Conservation (phyloP, 495 filamentous ascomycete genomes). For the Jackrogersella minutella region DNA sequence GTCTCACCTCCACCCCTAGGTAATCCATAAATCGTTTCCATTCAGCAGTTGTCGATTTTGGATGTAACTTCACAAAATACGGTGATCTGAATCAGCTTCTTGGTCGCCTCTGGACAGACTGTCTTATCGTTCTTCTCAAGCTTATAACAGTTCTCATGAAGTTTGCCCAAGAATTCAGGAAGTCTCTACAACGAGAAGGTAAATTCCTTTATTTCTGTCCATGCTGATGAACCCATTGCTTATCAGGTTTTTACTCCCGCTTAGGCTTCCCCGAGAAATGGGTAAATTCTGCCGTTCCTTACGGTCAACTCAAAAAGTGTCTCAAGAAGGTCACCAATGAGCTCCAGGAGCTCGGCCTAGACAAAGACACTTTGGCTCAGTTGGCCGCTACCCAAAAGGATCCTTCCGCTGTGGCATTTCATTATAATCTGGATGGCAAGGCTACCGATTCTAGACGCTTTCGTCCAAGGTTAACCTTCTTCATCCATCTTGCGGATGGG, state of each 20-base stretch:
- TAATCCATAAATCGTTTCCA: not conserved
- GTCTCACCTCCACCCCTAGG: not conserved
- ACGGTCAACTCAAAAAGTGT: constrained; percentile 77
- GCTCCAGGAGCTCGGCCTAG: constrained; percentile 66
- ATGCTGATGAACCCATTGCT: constrained; percentile 4
- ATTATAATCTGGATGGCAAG: constrained; percentile 56
- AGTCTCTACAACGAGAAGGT: constrained; percentile 62
- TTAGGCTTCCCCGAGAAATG: constrained; percentile 68
- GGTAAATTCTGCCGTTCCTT: constrained; percentile 74
- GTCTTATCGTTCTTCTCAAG: not conserved
- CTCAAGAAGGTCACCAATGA: constrained; percentile 72
- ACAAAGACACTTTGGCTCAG: constrained; percentile 63
- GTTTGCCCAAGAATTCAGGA: constrained; percentile 73
- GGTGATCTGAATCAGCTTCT: not conserved
- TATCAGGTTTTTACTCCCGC: not conserved
- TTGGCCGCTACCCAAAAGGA: constrained; percentile 54
- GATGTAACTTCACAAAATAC: not conserved
- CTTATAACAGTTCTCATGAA: constrained; percentile 62
- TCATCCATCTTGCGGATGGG: constrained; percentile 60
- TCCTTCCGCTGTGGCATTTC: constrained; percentile 41
- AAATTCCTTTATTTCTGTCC: constrained; percentile 14
- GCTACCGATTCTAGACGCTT: constrained; percentile 50
- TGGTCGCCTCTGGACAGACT: not conserved
- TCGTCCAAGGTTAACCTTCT: constrained; percentile 66
- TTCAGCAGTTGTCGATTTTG: not conserved